Base-by-base conservation (phyloP, 305 asterid genomes). In the Striga hermonthica region DNA sequence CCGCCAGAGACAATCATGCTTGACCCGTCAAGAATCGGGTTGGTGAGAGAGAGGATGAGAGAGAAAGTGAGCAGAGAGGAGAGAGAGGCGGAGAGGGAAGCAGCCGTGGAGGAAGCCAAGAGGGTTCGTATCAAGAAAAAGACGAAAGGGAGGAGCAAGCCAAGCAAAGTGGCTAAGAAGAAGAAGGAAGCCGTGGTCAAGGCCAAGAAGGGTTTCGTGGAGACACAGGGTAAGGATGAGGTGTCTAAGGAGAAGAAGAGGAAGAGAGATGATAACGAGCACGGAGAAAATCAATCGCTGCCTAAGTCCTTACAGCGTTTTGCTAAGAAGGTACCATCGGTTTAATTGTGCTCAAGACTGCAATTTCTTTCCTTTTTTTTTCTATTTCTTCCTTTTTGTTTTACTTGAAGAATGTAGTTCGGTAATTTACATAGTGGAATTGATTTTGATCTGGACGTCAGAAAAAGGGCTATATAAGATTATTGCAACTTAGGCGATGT, bases 1-100 rank as follows among this genome's bases (percentile, higher is more conserved):
- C 99, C 99, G 1, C 96, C 99, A 0, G 99, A 90, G 86, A 81
- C 99, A 1, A 86, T 88, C 71, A 90, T 90, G 99, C 65, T 94
- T 82, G 89, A 94, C 75, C 99, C 99, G 0, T 73, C 95, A 2
- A 88, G 79, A 81, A 90, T 94, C 55, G 99, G 99, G 41, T 80
- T 93, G 1, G 82, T 90, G 72, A 80, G 68, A 80, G 39, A 75
- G 11, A 71, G 80, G 78, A 88, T 72, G 83, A 88, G 72, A 67
- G 89, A 72, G 55, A 76, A 70, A 79, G 73, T 63, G 9, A 79
- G 77, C 4, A 85, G 77, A 62, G 67, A 80, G 79, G 95, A 84
- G 67, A 76, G 11, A 38, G 88, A 83, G 58, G 88, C 82, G 3
- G 87, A 81, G 80, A 61, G 66, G 77, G 96, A 84, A 70, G 80